Evolutionary conservation across 2,329 filamentous ascomycete species (phyloP).

Genomic region (Ceratocystis alfenasii): DNA sequence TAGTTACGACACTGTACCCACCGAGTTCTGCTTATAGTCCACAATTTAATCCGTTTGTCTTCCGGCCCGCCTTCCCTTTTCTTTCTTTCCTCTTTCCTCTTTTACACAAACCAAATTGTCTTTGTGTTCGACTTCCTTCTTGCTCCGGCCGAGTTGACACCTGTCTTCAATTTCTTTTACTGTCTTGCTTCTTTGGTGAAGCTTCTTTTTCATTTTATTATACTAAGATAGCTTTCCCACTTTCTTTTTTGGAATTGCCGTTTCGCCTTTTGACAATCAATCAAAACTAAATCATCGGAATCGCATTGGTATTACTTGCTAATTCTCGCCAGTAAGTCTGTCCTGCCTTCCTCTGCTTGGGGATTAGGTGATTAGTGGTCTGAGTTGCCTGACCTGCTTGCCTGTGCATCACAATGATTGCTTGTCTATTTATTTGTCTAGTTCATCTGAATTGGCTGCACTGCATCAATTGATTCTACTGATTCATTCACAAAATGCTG

Average conservation of each 20-base stretch:
- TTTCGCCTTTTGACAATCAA: conserved; percentile 1
- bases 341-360: neutral
- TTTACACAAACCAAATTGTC: neutral
- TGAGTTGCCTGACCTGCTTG: neutral
- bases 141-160: conserved; percentile 15
- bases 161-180: conserved; percentile 1
- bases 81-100: conserved; percentile 13
- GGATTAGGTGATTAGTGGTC: neutral
- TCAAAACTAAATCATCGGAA: neutral
- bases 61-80: conserved; percentile 7
- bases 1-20: neutral
- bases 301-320: conserved; percentile 5
- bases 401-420: neutral
- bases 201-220: conserved; percentile 1
- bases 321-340: conserved; percentile 14
- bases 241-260: neutral
- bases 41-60: conserved; percentile 7
- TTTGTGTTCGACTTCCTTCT: conserved; percentile 13
- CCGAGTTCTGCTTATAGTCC: conserved; percentile 4
- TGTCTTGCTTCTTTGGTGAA: conserved; percentile 1
- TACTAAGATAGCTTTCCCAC: conserved; percentile 9
- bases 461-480: too few relatives aligned
- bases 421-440: neutral
- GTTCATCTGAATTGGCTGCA: too few relatives aligned
- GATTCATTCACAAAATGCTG: too few relatives aligned